Evolutionary conservation across 2,329 filamentous ascomycete genomes (phyloP).

Genomic region (Raffaelea arxii): DNA sequence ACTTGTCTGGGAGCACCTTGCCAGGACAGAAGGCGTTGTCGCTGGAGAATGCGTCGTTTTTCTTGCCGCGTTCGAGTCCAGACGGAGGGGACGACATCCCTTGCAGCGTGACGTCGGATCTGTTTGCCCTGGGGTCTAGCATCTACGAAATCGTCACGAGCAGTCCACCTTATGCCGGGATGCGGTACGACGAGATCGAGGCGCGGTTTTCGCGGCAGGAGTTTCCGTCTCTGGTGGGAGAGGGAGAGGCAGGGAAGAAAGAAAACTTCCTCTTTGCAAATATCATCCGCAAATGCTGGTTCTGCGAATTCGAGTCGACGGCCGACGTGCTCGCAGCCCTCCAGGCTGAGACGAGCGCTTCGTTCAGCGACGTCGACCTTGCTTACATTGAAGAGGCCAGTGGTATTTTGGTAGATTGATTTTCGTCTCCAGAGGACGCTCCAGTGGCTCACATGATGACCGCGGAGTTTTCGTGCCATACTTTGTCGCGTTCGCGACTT

Average conservation of each 20-base stretch:
- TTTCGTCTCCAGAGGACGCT: too few species aligned
- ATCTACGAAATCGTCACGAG: conserved; percentile 5
- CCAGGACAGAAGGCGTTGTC: neutral
- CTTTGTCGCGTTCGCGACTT: too few species aligned
- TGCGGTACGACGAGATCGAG: conserved; percentile 2
- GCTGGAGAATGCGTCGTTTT: conserved; percentile 2
- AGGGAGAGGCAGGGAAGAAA: neutral
- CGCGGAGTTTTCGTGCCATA: too few species aligned
- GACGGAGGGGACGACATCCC: neutral
- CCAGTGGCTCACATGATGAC: too few species aligned
- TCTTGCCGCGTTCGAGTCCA: conserved; percentile 2
- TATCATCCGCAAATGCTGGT: conserved; percentile 4
- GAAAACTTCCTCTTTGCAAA: conserved; percentile 1
- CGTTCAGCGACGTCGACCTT: neutral
- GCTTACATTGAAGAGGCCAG: conserved; percentile 2
- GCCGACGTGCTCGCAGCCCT: conserved; percentile 4
- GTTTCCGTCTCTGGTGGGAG: neutral
- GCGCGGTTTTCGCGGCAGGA: neutral
- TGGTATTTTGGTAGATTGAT: too few species aligned
- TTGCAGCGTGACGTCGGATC: conserved; percentile 5
- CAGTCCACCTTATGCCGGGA: neutral
- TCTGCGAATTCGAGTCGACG: neutral
- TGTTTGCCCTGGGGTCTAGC: conserved; percentile 8
- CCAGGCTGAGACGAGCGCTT: neutral
- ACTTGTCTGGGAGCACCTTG: conserved; percentile 5